Percentiles rank a stretch among this genome's conserved stretches.
phyloP scores from a whole-genome alignment of 371 early-diverging fungal species.

The Lichtheimia ornata region DNA sequence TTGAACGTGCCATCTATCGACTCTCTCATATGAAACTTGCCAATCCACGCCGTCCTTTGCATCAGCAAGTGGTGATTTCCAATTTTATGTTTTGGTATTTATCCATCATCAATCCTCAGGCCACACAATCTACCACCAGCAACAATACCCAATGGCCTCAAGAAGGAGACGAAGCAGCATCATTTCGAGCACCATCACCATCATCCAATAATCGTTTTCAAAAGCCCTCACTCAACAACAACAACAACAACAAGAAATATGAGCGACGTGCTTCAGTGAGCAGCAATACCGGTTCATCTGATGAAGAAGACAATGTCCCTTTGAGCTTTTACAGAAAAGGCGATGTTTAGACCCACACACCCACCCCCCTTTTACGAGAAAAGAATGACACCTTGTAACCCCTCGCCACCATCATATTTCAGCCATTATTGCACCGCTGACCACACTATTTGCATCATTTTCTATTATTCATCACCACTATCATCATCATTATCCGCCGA shows the following conservation, averaged over 20 bases:
- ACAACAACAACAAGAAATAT: neutral
- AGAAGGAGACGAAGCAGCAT: slow-evolving; percentile 12
- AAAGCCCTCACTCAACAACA: neutral
- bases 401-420: too few species aligned
- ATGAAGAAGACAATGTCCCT: slow-evolving; percentile 38
- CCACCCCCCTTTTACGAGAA: neutral
- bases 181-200: slow-evolving; percentile 8
- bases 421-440: too few species aligned
- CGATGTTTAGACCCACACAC: slow-evolving; percentile 5
- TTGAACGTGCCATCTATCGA: slow-evolving; percentile 72
- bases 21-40: slow-evolving; percentile 76
- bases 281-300: slow-evolving; percentile 9
- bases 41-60: slow-evolving; percentile 68
- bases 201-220: neutral
- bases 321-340: slow-evolving; percentile 28
- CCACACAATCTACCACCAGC: slow-evolving; percentile 74
- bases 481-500: too few species aligned
- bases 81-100: slow-evolving; percentile 85
- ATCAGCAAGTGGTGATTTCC: slow-evolving; percentile 76
- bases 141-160: slow-evolving; percentile 84
- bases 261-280: neutral
- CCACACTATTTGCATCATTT: too few species aligned
- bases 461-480: too few species aligned
- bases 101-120: slow-evolving; percentile 54
- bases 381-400: too few species aligned